These are phyloP conservation scores for Alternaria postmessia DNA, from an alignment of 2,329 filamentous ascomycete genomes.

Conservation along the genomic window DNA sequence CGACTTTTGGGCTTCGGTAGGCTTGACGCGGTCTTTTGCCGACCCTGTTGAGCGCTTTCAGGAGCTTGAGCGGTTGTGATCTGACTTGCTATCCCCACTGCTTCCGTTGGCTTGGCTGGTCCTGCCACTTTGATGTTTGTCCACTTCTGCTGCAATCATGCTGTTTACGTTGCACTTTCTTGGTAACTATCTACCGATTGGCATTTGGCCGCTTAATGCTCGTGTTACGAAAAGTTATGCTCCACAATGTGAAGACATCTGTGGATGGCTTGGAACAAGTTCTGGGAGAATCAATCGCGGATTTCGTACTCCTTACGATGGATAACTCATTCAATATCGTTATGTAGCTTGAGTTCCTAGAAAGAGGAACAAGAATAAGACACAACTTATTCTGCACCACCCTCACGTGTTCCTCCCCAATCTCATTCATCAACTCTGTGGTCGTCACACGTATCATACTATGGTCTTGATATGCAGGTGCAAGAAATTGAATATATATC, in stretches of 20 bases:
- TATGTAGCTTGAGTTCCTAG: not conserved
- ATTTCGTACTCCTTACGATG: not conserved
- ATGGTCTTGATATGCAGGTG: not conserved
- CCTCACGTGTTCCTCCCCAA: not conserved
- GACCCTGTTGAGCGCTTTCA: constrained; percentile 48
- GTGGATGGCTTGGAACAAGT: constrained; percentile 1
- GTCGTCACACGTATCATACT: not conserved
- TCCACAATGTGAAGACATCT: not conserved
- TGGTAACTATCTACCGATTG: not conserved
- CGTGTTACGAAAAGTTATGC: not conserved
- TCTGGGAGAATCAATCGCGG: not conserved
- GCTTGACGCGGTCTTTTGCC: constrained; percentile 47
- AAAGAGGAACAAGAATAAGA: not conserved
- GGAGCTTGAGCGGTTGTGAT: constrained; percentile 40
- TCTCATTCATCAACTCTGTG: not conserved
- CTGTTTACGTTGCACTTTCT: not conserved
- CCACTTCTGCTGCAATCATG: not conserved
- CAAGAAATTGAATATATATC: not conserved
- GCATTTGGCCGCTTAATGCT: constrained; percentile 5
- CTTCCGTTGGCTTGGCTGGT: constrained; percentile 7
- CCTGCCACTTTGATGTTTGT: constrained; percentile 4
- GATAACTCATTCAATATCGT: not conserved
- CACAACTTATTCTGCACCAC: not conserved
- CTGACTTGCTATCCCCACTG: not conserved
- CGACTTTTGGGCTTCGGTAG: constrained; percentile 73